Base-by-base conservation (phyloP, 108 stramenopile genomes). In the Skeletonema tropicum region DNA sequence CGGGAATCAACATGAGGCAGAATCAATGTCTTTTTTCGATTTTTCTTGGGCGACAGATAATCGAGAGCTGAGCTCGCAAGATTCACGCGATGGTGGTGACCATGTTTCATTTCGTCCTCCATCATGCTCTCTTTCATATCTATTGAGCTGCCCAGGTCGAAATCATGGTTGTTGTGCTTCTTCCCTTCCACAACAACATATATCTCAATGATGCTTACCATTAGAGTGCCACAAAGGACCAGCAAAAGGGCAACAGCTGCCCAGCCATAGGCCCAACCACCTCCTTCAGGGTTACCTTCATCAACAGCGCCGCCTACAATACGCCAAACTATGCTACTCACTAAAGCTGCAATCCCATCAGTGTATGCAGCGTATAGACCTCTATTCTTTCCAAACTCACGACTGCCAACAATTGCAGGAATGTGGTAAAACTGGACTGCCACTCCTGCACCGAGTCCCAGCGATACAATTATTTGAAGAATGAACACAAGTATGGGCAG, bases 241-340 rank as follows among this genome's bases (percentile, higher is more conserved):
- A 94, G 49, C 65, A 94, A 55, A 46, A 94, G 55, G 30, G 93
- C 91, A 7, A 92, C 89, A 13, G 87, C 90, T 12, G 91, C 90
- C 93, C 93, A 94, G 3, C 93, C 91, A 65, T 91, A 94, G 10
- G 86, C 87, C 93, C 93, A 94, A 1, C 93, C 93, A 30, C 68
- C 85, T 30, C 85, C 88, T 58, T 88, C 84, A n/a, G 82, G 80
- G 66, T 87, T 76, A 25, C 84, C 90, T 55, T 86, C 80, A 48
- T 83, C 87, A 4, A 94, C 91, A 38, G 89, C 85, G 21, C 71
- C 70, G 17, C 87, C 91, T 11, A 94, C 90, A 39, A 91, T 65
- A 31, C 79, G 82, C 91, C 91, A 92, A 15, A 94, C 82, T 6
- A 88, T 15, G 15, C 88, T 89, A 8, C 89, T 74, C 2, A 92